Percentiles rank a stretch among this genome's conserved stretches.
Conservation (phyloP, 2,329 filamentous ascomycete species). For the Talaromyces sp. region DNA sequence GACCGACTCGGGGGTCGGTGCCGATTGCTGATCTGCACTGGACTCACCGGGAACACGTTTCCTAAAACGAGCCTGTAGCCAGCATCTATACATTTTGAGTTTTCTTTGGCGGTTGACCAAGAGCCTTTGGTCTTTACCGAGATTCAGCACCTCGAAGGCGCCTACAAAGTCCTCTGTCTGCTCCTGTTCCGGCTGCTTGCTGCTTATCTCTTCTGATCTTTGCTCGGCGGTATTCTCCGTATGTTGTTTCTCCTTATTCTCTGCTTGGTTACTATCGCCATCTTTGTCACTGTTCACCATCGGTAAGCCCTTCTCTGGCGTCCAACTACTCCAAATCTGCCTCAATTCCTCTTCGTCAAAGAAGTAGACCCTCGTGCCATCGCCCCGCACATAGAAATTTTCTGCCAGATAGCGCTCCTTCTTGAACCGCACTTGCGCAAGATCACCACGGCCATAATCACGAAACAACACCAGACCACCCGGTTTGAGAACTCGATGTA, state of each 20-base stretch:
- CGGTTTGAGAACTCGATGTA: slow-evolving; percentile 79
- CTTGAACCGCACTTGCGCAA: slow-evolving; percentile 95
- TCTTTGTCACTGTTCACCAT: slow-evolving; percentile 15
- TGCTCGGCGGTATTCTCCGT: not conserved
- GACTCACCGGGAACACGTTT: slow-evolving; percentile 27
- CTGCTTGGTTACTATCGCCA: not conserved
- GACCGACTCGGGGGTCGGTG: slow-evolving; percentile 2
- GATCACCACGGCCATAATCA: slow-evolving; percentile 91
- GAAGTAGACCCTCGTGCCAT: slow-evolving; percentile 96
- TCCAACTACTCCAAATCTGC: slow-evolving; percentile 68
- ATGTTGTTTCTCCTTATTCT: not conserved
- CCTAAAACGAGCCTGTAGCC: slow-evolving; percentile 50
- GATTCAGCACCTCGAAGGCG: slow-evolving; percentile 68
- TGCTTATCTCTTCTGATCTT: slow-evolving; percentile 17
- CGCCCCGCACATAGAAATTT: slow-evolving; percentile 95
- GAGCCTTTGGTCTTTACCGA: slow-evolving; percentile 82
- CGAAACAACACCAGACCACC: slow-evolving; percentile 93
- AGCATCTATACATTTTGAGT: slow-evolving; percentile 98
- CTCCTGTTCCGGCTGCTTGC: slow-evolving; percentile 4
- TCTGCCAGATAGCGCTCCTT: slow-evolving; percentile 91
- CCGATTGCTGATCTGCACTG: not conserved
- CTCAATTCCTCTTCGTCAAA: slow-evolving; percentile 83
- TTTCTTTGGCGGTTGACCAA: slow-evolving; percentile 87
- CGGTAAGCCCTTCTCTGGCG: slow-evolving; percentile 34
- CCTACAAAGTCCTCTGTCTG: slow-evolving; percentile 15